phyloP scores from a whole-genome alignment of 2,329 filamentous ascomycete genomes.

The Rhynchosporium agropyri region DNA sequence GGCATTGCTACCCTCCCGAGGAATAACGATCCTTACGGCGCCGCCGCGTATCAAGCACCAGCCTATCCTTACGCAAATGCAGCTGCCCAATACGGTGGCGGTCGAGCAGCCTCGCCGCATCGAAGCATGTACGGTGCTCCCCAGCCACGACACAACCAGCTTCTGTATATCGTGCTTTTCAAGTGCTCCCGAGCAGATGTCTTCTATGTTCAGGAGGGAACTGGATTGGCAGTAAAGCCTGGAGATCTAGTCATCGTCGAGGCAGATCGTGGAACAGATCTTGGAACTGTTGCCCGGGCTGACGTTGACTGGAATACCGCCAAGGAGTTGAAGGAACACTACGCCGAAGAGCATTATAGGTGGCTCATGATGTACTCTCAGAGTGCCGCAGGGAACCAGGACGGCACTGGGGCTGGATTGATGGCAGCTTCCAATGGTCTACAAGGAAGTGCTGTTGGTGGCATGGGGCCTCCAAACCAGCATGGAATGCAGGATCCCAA shows the following conservation, averaged over 20 bases:
- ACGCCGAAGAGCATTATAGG: slow-evolving; percentile 93
- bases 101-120: slow-evolving; percentile 61
- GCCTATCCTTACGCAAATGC: slow-evolving; percentile 35
- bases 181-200: slow-evolving; percentile 95
- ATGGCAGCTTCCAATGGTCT: slow-evolving; percentile 65
- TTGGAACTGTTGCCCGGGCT: slow-evolving; percentile 87
- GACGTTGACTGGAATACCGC: slow-evolving; percentile 87
- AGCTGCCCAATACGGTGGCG: slow-evolving; percentile 35
- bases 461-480: slow-evolving; percentile 74
- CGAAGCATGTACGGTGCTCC: slow-evolving; percentile 62
- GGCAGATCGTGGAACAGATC: slow-evolving; percentile 91
- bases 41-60: slow-evolving; percentile 29
- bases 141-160: slow-evolving; percentile 66
- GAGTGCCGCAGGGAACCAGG: slow-evolving; percentile 65
- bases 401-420: slow-evolving; percentile 62
- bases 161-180: slow-evolving; percentile 89
- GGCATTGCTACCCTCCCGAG: slow-evolving; percentile 35
- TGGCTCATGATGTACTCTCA: slow-evolving; percentile 99
- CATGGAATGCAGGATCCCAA: slow-evolving; percentile 73
- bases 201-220: slow-evolving; percentile 96
- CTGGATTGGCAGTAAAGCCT: slow-evolving; percentile 83
- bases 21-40: slow-evolving; percentile 32
- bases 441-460: slow-evolving; percentile 72
- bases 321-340: slow-evolving; percentile 86
- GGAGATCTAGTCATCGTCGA: slow-evolving; percentile 97